Conservation (phyloP, 768 basidiomycete species). For the Hortiboletus campestris region DNA sequence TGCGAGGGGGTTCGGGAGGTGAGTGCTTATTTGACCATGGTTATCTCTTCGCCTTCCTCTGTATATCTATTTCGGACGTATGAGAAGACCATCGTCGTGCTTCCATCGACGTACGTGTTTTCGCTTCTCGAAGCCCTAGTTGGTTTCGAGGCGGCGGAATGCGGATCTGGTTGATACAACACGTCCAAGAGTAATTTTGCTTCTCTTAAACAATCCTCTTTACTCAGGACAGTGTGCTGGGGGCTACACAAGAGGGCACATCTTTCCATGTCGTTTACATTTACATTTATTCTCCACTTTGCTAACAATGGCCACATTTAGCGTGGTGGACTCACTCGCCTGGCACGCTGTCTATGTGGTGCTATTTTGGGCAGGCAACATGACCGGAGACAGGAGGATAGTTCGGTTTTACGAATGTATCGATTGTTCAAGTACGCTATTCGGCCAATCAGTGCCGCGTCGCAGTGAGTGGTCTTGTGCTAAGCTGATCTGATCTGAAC, state of each 20-base stretch:
- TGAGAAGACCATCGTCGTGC: slow-evolving; percentile 92
- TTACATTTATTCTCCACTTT: slow-evolving; percentile 16
- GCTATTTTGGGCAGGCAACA: slow-evolving; percentile 73
- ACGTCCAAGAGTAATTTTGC: slow-evolving; percentile 70
- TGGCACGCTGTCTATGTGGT: slow-evolving; percentile 80
- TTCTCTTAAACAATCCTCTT: slow-evolving; percentile 87
- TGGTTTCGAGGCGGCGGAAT: slow-evolving; percentile 42
- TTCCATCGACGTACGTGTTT: slow-evolving; percentile 51
- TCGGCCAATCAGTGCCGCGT: slow-evolving; percentile 58
- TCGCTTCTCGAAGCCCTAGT: slow-evolving; percentile 51
- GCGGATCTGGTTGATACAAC: slow-evolving; percentile 85
- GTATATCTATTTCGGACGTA: slow-evolving; percentile 50
- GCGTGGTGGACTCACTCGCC: slow-evolving; percentile 61
- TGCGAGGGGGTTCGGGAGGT: slow-evolving; percentile 40
- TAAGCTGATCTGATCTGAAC: not conserved
- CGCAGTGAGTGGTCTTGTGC: slow-evolving; percentile 51
- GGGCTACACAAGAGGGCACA: slow-evolving; percentile 93
- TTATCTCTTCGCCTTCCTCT: slow-evolving; percentile 4
- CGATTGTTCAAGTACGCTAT: slow-evolving; percentile 85
- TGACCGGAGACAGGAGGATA: slow-evolving; percentile 39
- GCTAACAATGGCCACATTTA: slow-evolving; percentile 27
- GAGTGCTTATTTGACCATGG: slow-evolving; percentile 34
- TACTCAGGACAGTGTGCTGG: slow-evolving; percentile 63
- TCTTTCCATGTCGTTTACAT: slow-evolving; percentile 16
- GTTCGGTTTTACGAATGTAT: slow-evolving; percentile 44